These are phyloP conservation scores for Fonsecaea nubica DNA, from an alignment of 2,329 filamentous ascomycete species.

Conservation along the genomic window DNA sequence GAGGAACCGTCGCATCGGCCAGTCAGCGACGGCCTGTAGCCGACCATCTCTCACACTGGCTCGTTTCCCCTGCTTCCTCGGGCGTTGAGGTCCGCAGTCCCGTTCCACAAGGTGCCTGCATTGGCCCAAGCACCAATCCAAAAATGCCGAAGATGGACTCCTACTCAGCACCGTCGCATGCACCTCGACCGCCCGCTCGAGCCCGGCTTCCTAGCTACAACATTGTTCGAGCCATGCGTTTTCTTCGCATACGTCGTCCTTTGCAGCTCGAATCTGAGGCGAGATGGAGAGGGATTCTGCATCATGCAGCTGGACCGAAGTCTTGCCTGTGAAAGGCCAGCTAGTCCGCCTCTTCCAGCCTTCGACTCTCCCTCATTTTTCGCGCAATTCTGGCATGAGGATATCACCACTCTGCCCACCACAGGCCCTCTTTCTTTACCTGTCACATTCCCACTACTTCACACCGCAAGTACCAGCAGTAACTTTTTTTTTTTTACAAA, in stretches of 20 bases:
- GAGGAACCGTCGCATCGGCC: slow-evolving; percentile 19
- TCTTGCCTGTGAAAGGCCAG: slow-evolving; percentile 17
- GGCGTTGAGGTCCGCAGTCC: slow-evolving; percentile 32
- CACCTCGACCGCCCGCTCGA: slow-evolving; percentile 21
- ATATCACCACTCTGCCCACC: slow-evolving; percentile 25
- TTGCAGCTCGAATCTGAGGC: slow-evolving; percentile 32
- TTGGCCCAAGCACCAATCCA: slow-evolving; percentile 27
- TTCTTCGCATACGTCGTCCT: slow-evolving; percentile 25
- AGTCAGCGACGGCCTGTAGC: slow-evolving; percentile 31
- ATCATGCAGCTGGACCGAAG: slow-evolving; percentile 27
- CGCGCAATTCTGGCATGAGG: slow-evolving; percentile 2
- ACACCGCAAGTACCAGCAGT: slow-evolving; percentile 25
- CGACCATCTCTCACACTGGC: slow-evolving; percentile 34
- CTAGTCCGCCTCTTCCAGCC: slow-evolving; percentile 23
- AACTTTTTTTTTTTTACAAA: background rate
- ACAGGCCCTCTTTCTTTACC: slow-evolving; percentile 16
- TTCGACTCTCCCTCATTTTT: slow-evolving; percentile 10
- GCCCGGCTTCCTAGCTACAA: slow-evolving; percentile 23
- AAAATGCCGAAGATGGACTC: slow-evolving; percentile 28
- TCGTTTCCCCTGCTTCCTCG: slow-evolving; percentile 27
- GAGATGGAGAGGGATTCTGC: slow-evolving; percentile 30
- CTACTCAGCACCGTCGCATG: slow-evolving; percentile 28
- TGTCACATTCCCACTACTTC: slow-evolving; percentile 30
- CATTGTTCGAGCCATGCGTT: slow-evolving; percentile 26
- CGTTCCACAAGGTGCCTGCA: slow-evolving; percentile 33